Base-by-base conservation (phyloP, 1,284 basidiomycete genomes). In the Trichosporon coremiiforme region DNA sequence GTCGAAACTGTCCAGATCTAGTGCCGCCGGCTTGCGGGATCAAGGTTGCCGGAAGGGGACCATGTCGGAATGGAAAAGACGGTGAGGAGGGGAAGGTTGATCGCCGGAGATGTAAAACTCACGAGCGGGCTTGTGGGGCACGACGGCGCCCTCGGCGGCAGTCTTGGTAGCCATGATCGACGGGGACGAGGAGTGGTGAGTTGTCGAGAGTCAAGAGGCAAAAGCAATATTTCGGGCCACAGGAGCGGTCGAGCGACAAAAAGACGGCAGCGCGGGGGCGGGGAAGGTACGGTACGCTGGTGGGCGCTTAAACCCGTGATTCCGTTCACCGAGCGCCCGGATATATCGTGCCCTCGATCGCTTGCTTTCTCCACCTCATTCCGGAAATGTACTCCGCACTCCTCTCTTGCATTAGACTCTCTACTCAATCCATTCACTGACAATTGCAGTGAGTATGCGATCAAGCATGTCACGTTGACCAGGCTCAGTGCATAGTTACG, bases 221-320 rank as follows among this genome's bases (percentile, higher is more conserved):
- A 35, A 33, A 35, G 57, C 17, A 35, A 62, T 62, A 35, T 35
- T 35, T 62, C 57, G 57, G 31, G 29, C 15, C 57, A 62, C 31
- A 62, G 31, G 10, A 7, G 57, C 57, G 57, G 57, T 62, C 29
- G 57, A 62, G 57, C 57, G 55, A 62, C 29, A 62, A 31, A 31
- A 60, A 29, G 55, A 29, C n/a, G 25, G 53, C 53, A 25, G 57
- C 57, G 57, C 57, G 57, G 57, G 57, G 4, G 57, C 31, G 31
- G 57, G 57, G 57, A 25, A 57, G 53, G 22, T 20, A 38, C 36
- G 36, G 36, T 33, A 17, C 57, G 31, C 57, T 25, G 57, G 57
- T 62, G 57, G 57, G 57, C 57, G 57, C 57, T 62, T 62, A 62
- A 62, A 62, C 57, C 57, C 57, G 57, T 31, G 57, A 62, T 62